Evolutionary conservation across 2,329 filamentous ascomycete genomes (phyloP), one percentile per base, ranked within the genome.

Genomic region (Exophiala alcalophila): DNA sequence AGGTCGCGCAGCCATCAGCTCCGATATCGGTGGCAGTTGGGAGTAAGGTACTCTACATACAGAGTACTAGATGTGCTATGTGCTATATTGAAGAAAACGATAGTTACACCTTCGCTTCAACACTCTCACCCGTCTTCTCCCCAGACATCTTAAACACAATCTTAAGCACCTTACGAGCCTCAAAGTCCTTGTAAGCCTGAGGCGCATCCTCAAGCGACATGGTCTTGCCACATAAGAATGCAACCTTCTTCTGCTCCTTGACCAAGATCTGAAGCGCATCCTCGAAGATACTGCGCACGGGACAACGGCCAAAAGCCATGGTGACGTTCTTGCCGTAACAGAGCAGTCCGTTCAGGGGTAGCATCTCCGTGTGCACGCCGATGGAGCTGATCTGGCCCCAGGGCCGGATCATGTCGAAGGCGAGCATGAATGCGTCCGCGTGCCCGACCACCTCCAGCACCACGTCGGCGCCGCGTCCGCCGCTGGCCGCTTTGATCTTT

Each of bases 391-490:
- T 56, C 42, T 53, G 40, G 16, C 55, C 55, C 40, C 41, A 57
- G 2, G 54, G 55, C 10, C 54, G 42, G 25, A 57, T 52, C 50
- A 56, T 45, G 35, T 57, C 52, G 35, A 57, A 55, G 10, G 47
- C 55, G 9, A 57, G 37, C 47, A 47, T 50, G 43, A 57, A 52
- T 4, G 55, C 55, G 34, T 56, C 52, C 8, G 45, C 26, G 20
- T 55, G 55, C 0, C 55, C 55, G 15, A 57, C 55, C 11, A 52
- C 39, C 28, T 57, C 54, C 14, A 57, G 42, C 12, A 55, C 54
- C 1, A 57, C 63, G 75, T 97, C 23, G 88, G 82, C 14, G 86
- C 91, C 23, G 71, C 98, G 48, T 0, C 72, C 77, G 1, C 66
- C 73, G 36, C 82, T 81, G 10, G 67, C 56, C 43, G 73, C 64